Evolutionary conservation across 306 rosid genomes (phyloP), one percentile per base, ranked within the genome.

Genomic region (Dalbergia cultrata): DNA sequence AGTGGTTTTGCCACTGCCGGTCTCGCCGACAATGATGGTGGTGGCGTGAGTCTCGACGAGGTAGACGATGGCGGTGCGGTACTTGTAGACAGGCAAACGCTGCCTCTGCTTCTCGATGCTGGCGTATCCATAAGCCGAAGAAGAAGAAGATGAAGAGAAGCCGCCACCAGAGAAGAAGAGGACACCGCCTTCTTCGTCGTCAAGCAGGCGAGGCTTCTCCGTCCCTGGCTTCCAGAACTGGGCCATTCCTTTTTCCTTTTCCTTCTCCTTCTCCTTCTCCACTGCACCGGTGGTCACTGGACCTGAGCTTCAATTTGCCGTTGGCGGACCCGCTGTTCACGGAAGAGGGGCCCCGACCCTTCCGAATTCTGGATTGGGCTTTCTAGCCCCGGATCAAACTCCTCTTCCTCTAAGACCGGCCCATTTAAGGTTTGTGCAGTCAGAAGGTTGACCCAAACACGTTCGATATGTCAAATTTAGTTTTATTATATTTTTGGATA

Each of bases 1-100:
- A 49, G 97, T 95, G 76, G 97, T 95, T 75, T 95, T 95, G 11
- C 98, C 98, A 43, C 98, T 95, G 2, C 98, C 98, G 33, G 98
- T 95, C 84, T 95, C 98, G 21, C 98, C 97, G 13, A 95, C 98
- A 9, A 95, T 81, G 81, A 95, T 89, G 45, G 97, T 91, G 35
- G 98, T 92, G 78, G 95, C 90, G 79, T 85, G 94, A 80, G 90
- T 90, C 81, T 95, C 98, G 5, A 95, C 94, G 70, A 90, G 79
- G 85, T 92, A 95, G 54, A 95, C 95, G 72, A 95, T 92, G 67
- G 94, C 78, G 31, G 88, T 85, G 16, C 98, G 95, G 88, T 90
- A 95, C 81, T 89, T 93, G 89, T 74, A 92, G 3, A 93, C 97
- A 26, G 98, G 98, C 44, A 95, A 89, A 7, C 97, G 90, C 85